Evolutionary conservation across 208 protist genomes (phyloP).

Genomic region (Paratrypanosoma confusum): DNA sequence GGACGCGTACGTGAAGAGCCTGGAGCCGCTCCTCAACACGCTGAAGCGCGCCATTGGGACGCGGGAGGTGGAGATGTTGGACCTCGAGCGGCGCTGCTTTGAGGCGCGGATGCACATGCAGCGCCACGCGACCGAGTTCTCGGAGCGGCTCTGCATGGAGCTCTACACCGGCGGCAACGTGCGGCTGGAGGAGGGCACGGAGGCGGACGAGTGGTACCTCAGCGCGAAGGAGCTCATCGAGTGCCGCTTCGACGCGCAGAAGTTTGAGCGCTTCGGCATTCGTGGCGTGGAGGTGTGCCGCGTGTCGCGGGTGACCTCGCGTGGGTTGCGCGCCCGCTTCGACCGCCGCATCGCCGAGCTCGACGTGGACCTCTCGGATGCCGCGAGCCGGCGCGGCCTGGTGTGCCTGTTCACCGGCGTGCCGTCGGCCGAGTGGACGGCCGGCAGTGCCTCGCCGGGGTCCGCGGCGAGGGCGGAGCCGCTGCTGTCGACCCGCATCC

Average conservation of each 20-base stretch:
- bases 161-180: conserved; percentile 86
- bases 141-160: conserved; percentile 64
- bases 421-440: conserved; percentile 13
- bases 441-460: conserved; percentile 12
- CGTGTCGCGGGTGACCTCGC: conserved; percentile 75
- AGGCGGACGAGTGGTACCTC: conserved; percentile 49
- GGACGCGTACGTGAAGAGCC: neutral
- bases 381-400: conserved; percentile 39
- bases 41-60: conserved; percentile 51
- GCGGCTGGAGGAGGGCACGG: conserved; percentile 61
- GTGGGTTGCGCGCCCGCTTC: conserved; percentile 70
- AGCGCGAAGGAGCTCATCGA: conserved; percentile 50
- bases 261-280: conserved; percentile 53
- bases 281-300: conserved; percentile 42
- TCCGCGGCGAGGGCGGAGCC: conserved; percentile 4
- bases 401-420: conserved; percentile 77
- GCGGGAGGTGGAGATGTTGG: conserved; percentile 42
- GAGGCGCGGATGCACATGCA: conserved; percentile 16
- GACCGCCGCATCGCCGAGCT: conserved; percentile 61
- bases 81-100: conserved; percentile 18
- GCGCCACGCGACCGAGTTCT: conserved; percentile 16
- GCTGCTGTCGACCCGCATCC: neutral
- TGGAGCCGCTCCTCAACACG: conserved; percentile 15
- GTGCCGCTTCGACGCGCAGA: conserved; percentile 39
- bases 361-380: conserved; percentile 64